Evolutionary conservation across 768 basidiomycete genomes (phyloP), one percentile per base, ranked within the genome.

Genomic region (Clathrus columnatus): DNA sequence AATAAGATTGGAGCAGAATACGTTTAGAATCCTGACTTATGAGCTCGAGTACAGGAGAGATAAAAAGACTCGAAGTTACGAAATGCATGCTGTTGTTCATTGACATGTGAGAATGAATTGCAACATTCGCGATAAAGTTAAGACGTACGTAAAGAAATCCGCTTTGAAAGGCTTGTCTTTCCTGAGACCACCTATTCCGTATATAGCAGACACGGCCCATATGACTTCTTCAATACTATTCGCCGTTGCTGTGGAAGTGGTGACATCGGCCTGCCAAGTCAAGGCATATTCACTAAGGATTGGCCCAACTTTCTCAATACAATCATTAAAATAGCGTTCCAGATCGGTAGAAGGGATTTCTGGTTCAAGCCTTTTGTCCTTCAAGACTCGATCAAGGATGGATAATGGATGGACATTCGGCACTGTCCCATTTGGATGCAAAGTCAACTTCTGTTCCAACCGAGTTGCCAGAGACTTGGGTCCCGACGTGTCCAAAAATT

Each of bases 51-150:
- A 81, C 55, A 1, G 83, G 76, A 0, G 80, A 72, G 24, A 85
- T 62, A 71, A 86, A 84, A 20, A 84, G 62, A 3, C 79, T 72
- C 4, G 84, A 84, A 0, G 85, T 89, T 36, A 86, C 75, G 1
- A 83, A 67, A 59, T 81, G 86, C 69, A 83, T 79, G 14, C 84
- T 87, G 36, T 1, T 3, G 6, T 16, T 28, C n/a, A 32, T 21
- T 21, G 17, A 30, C 1, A 36, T 16, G 49, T 28, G 16, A 14
- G 20, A 26, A 20, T 7, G n/a, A n/a, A n/a, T n/a, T n/a, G 21
- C n/a, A 8, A 18, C 4, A 50, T 41, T 30, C 41, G 45, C 36
- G 62, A 59, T 20, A 60, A 20, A n/a, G 59, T 52, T 27, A 50
- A 50, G 10, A 72, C 83, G 60, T 57, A 85, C 83, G 72, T 51